Evolutionary conservation across 2,329 filamentous ascomycete genomes (phyloP), one percentile per base, ranked within the genome.

Genomic region (Diaporthe amygdali): DNA sequence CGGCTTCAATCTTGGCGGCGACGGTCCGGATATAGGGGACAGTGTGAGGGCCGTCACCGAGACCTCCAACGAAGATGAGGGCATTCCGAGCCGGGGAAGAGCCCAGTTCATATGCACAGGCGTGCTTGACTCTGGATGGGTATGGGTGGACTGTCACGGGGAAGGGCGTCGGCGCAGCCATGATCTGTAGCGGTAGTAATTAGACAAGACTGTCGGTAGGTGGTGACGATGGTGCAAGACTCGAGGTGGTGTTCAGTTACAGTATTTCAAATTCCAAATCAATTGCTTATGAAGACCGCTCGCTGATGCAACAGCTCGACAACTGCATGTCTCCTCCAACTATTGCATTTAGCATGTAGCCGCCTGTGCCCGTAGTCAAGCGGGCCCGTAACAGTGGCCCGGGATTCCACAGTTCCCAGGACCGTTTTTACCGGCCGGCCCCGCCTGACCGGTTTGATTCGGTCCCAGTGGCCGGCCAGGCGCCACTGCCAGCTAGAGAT

Each of bases 11-110:
- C 61, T 79, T 79, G 47, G 80, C 78, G 17, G 87, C 85, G 69
- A 90, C 80, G 1, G 79, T 77, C 6, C 84, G 83, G 59, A 85
- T 82, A 72, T 92, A 93, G 1, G 85, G 82, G 10, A 92, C 86
- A 0, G 90, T 91, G 73, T 92, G 88, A 71, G 92, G 88, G 2
- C 92, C 92, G 79, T 94, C 93, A 46, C 87, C 87, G 20, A 95
- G 87, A 44, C 93, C 93, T 73, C 91, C 92, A 73, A 94, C 86
- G 81, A 92, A 93, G 72, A 94, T 80, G 68, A 94, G 80, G 3
- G 90, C 90, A 80, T 93, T 90, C 14, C 46, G 59, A 22, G 61
- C 52, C 17, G 66, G 25, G 22, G 74, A 74, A 4, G 71, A 56
- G 20, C 73, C 73, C 59, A 75, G 67, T 52, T 78, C 77, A 61